phyloP scores from a whole-genome alignment of 768 basidiomycete species.

The Megacollybia marginata region DNA sequence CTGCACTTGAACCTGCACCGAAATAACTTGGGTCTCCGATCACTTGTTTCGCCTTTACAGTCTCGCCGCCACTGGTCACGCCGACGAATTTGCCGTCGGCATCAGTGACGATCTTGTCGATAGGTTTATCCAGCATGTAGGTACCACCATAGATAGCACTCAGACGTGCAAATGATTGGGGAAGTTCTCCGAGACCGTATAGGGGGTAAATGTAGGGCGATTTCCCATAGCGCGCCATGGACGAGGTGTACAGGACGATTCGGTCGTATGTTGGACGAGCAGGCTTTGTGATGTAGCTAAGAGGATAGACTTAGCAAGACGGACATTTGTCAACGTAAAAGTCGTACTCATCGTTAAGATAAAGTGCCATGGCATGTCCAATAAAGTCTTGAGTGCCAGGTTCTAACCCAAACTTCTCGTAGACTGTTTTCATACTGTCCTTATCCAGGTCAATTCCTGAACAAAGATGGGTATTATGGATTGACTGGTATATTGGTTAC shows the following conservation, averaged over 20 bases:
- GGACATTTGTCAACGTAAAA: background rate
- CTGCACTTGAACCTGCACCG: constrained; percentile 56
- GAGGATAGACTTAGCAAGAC: constrained; percentile 4
- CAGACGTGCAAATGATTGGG: constrained; percentile 96
- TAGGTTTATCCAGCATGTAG: constrained; percentile 97
- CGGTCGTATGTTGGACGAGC: constrained; percentile 90
- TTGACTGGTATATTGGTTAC: constrained; percentile 30
- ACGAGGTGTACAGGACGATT: constrained; percentile 94
- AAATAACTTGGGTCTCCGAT: constrained; percentile 99
- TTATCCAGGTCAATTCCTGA: constrained; percentile 82
- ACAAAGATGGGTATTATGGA: constrained; percentile 1
- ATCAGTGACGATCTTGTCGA: constrained; percentile 86
- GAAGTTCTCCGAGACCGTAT: constrained; percentile 97
- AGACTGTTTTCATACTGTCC: constrained; percentile 90
- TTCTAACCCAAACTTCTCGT: constrained; percentile 95
- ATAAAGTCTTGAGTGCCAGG: constrained; percentile 98
- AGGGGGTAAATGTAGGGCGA: constrained; percentile 99
- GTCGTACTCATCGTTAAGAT: constrained; percentile 93
- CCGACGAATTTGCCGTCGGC: constrained; percentile 85
- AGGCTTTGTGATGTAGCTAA: constrained; percentile 86
- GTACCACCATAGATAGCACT: constrained; percentile 99
- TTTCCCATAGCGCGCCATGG: constrained; percentile 99
- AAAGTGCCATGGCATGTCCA: constrained; percentile 98
- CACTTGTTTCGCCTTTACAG: constrained; percentile 94
- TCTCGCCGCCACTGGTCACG: constrained; percentile 83